phyloP scores from a whole-genome alignment of 2,329 filamentous ascomycete species.

The Fusarium secorum region DNA sequence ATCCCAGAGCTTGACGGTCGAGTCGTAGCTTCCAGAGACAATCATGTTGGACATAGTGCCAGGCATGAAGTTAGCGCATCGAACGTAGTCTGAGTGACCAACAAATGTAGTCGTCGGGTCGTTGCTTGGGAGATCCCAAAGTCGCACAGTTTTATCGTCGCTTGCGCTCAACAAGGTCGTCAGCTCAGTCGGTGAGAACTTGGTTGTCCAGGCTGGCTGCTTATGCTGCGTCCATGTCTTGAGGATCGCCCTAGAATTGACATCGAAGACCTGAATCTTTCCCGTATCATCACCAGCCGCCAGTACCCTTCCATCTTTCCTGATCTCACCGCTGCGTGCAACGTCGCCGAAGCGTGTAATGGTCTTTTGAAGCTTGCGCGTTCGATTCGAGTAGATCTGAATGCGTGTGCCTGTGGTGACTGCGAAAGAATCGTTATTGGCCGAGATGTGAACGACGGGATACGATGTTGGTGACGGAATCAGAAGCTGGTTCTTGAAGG shows the following conservation, averaged over 20 bases:
- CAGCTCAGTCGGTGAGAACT: constrained; percentile 88
- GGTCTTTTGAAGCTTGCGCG: constrained; percentile 89
- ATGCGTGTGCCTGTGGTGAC: constrained; percentile 94
- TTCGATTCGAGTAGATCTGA: constrained; percentile 92
- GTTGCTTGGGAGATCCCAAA: constrained; percentile 92
- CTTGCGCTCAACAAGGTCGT: constrained; percentile 88
- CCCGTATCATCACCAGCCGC: constrained; percentile 92
- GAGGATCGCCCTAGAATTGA: constrained; percentile 85
- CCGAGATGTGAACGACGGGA: constrained; percentile 89
- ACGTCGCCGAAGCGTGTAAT: constrained; percentile 94
- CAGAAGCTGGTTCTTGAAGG: constrained; percentile 89
- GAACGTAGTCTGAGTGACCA: constrained; percentile 92
- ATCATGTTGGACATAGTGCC: constrained; percentile 75
- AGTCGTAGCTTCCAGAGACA: constrained; percentile 92
- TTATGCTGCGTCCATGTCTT: constrained; percentile 96
- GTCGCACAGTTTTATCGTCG: constrained; percentile 89
- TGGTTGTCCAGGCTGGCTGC: constrained; percentile 90
- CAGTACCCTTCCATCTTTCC: constrained; percentile 86
- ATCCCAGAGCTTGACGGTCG: constrained; percentile 94
- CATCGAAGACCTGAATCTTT: constrained; percentile 93
- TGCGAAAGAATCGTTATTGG: constrained; percentile 79
- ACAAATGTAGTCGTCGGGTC: constrained; percentile 78
- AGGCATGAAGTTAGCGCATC: constrained; percentile 86
- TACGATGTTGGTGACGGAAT: constrained; percentile 91
- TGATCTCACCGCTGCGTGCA: constrained; percentile 87